A percentile compares a stretch with the other conserved stretches of the same genome.
phyloP scores from a whole-genome alignment of 2,329 filamentous ascomycete genomes.

The Laburnicola sp. region DNA sequence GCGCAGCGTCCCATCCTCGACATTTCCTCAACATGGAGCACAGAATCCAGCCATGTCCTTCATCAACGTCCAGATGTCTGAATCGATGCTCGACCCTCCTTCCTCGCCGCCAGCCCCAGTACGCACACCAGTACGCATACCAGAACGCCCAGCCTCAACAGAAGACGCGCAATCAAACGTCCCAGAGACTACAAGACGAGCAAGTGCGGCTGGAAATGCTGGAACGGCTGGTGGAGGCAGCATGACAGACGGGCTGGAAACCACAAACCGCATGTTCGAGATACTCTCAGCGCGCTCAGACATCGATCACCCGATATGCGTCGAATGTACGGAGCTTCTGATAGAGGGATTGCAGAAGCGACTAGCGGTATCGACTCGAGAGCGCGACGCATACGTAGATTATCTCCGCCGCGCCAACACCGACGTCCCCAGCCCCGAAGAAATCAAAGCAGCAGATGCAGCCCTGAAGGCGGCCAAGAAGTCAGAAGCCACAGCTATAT shows the following conservation, averaged over 20 bases:
- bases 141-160: slow-evolving; percentile 20
- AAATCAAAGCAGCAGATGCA: slow-evolving; percentile 56
- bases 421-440: slow-evolving; percentile 75
- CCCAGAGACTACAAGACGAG: slow-evolving; percentile 47
- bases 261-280: slow-evolving; percentile 79
- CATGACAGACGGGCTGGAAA: slow-evolving; percentile 56
- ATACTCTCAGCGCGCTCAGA: slow-evolving; percentile 90
- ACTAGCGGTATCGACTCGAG: slow-evolving; percentile 70
- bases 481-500: slow-evolving; percentile 70
- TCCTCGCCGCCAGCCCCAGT: slow-evolving; percentile 29
- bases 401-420: slow-evolving; percentile 82
- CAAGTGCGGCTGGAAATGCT: slow-evolving; percentile 24
- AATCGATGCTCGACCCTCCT: slow-evolving; percentile 71
- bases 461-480: slow-evolving; percentile 56
- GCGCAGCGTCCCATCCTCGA: slow-evolving; percentile 61
- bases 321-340: slow-evolving; percentile 90
- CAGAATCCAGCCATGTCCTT: slow-evolving; percentile 89
- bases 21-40: slow-evolving; percentile 38
- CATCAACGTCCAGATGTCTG: slow-evolving; percentile 75
- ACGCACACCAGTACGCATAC: too few relatives aligned
- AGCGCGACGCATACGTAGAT: slow-evolving; percentile 86
- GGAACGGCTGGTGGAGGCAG: slow-evolving; percentile 29
- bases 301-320: slow-evolving; percentile 92
- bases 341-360: slow-evolving; percentile 83
- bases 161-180: slow-evolving; percentile 38